Evolutionary conservation across 2,329 filamentous ascomycete species (phyloP).

Genomic region (Fusarium robinianum): DNA sequence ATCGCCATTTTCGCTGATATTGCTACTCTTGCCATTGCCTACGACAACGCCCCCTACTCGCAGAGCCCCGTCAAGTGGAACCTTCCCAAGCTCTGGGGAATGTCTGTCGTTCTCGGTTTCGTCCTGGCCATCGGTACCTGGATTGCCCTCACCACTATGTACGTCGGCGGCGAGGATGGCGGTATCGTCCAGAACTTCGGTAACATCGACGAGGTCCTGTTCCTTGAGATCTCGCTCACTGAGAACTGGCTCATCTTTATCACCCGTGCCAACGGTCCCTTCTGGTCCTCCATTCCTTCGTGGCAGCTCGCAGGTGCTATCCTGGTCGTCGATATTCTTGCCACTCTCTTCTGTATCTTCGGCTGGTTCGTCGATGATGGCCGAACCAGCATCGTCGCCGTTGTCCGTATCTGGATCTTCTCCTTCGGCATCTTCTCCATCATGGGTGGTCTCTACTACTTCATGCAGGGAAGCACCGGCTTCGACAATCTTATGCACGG

Average conservation of each 20-base stretch:
- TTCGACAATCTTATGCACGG: conserved; percentile 96
- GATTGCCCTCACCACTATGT: conserved; percentile 88
- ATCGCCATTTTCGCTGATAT: conserved; percentile 94
- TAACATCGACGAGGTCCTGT: conserved; percentile 79
- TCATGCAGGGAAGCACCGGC: conserved; percentile 77
- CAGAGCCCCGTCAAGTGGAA: conserved; percentile 93
- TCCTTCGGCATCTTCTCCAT: conserved; percentile 88
- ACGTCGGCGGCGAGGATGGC: conserved; percentile 67
- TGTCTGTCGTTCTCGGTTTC: conserved; percentile 81
- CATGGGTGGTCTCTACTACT: conserved; percentile 74
- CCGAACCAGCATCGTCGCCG: conserved; percentile 77
- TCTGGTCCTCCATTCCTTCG: conserved; percentile 88
- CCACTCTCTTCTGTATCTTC: conserved; percentile 84
- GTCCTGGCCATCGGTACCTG: conserved; percentile 83
- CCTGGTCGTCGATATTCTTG: conserved; percentile 78
- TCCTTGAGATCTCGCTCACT: conserved; percentile 87
- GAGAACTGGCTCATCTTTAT: conserved; percentile 98
- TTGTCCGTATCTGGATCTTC: conserved; percentile 90
- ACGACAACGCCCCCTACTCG: conserved; percentile 89
- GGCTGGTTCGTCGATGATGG: conserved; percentile 73
- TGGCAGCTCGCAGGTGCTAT: conserved; percentile 83
- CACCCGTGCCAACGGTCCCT: conserved; percentile 88
- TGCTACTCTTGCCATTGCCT: conserved; percentile 88
- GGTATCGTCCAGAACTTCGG: conserved; percentile 92
- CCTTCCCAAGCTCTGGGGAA: conserved; percentile 90